Percentiles rank a stretch among this genome's conserved stretches.
Evolutionary conservation across 768 basidiomycete genomes (phyloP).

Genomic region (Suillus alpinus): DNA sequence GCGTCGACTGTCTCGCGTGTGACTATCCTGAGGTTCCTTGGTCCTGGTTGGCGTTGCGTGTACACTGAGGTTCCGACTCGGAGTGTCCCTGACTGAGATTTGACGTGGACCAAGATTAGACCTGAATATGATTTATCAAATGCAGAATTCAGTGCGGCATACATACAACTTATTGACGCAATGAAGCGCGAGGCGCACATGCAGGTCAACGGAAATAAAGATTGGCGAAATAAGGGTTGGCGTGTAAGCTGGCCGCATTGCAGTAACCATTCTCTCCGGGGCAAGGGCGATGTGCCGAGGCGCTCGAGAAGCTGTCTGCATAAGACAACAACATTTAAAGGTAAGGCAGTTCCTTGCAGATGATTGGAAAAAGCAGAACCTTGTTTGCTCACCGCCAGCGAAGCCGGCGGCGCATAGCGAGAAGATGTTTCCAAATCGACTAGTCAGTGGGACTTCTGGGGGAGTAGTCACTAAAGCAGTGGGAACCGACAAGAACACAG

Average conservation of each 20-base stretch:
- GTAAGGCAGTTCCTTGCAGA: not conserved
- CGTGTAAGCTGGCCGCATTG: not conserved
- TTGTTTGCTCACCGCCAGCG: constrained; percentile 4
- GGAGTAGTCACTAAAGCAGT: not conserved
- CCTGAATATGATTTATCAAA: not conserved
- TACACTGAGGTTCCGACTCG: not conserved
- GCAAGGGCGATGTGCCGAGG: not conserved
- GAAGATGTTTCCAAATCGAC: not conserved
- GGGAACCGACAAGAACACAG: constrained; percentile 1
- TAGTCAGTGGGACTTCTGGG: not conserved
- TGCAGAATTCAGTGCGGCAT: not conserved
- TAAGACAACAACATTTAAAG: not conserved
- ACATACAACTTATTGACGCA: not conserved
- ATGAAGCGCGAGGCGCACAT: not conserved
- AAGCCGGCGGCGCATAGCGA: constrained; percentile 1
- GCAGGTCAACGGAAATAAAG: not conserved
- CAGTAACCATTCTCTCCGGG: too few relatives aligned
- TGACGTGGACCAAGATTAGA: not conserved
- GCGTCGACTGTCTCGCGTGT: not conserved
- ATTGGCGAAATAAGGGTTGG: not conserved
- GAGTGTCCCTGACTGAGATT: not conserved
- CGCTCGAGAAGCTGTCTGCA: not conserved
- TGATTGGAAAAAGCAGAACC: constrained; percentile 11
- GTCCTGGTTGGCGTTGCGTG: not conserved
- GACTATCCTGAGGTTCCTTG: not conserved